A percentile compares a stretch with the other conserved stretches of the same genome.
phyloP scores from a whole-genome alignment of 2,329 filamentous ascomycete genomes.

The Sporothrix schenckii region DNA sequence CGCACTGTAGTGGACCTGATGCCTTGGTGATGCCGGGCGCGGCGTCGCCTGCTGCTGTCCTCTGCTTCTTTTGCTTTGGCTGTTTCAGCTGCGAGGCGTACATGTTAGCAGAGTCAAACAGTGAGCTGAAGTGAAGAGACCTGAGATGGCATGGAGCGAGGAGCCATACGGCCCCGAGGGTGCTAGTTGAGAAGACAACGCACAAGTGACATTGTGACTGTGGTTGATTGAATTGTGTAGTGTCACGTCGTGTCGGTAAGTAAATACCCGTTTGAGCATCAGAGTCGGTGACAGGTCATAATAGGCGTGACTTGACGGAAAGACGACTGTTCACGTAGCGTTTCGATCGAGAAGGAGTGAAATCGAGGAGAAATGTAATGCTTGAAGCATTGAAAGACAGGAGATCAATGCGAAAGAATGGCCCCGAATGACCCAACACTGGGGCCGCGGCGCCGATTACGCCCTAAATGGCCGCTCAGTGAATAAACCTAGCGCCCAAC shows the following conservation, averaged over 20 bases:
- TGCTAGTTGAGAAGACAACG: not conserved
- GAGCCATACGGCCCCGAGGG: not conserved
- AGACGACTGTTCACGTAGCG: not conserved
- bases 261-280: not conserved
- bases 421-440: not conserved
- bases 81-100: not conserved
- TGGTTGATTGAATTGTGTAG: not conserved
- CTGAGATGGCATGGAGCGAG: too few species aligned
- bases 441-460: not conserved
- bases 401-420: not conserved
- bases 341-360: constrained; percentile 2
- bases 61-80: not conserved
- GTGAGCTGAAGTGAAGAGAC: not conserved
- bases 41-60: not conserved
- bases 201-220: not conserved
- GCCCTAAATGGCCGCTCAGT: not conserved
- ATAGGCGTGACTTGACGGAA: not conserved
- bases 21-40: not conserved
- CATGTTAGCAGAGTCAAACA: not conserved
- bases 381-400: too few species aligned
- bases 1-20: constrained; percentile 31
- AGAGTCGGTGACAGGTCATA: not conserved
- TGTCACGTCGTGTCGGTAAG: not conserved
- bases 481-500: not conserved
- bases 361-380: not conserved